These are phyloP conservation scores for Mollisiaceae sp. DNA, from an alignment of 2,329 filamentous ascomycete genomes.

Conservation along the genomic window DNA sequence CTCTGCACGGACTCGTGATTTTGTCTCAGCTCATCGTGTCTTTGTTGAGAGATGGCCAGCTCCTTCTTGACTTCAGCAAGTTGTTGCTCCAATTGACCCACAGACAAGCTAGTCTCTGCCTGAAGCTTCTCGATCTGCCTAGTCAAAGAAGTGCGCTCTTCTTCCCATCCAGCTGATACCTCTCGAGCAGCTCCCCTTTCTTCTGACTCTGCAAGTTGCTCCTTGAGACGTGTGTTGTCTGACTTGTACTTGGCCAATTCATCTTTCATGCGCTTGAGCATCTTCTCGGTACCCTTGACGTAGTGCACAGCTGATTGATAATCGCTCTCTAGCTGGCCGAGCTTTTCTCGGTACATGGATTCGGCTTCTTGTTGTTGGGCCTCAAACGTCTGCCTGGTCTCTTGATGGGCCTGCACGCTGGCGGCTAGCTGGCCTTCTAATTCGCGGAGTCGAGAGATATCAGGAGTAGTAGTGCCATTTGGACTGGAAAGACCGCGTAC, in stretches of 20 bases:
- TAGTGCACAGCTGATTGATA: conserved; percentile 98
- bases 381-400: conserved; percentile 79
- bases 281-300: conserved; percentile 97
- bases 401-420: conserved; percentile 80
- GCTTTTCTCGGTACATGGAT: conserved; percentile 86
- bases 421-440: conserved; percentile 86
- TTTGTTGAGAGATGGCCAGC: conserved; percentile 65
- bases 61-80: conserved; percentile 72
- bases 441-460: conserved; percentile 78
- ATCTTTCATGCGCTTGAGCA: conserved; percentile 98
- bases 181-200: conserved; percentile 54
- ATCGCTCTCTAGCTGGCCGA: conserved; percentile 92
- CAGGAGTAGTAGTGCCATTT: conserved; percentile 76
- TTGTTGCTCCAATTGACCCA: conserved; percentile 72
- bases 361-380: conserved; percentile 86
- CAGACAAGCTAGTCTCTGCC: conserved; percentile 68
- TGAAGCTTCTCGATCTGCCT: conserved; percentile 73
- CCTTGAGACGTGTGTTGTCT: conserved; percentile 81
- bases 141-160: conserved; percentile 71
- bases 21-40: conserved; percentile 70
- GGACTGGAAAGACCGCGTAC: conserved; percentile 76
- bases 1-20: conserved; percentile 58
- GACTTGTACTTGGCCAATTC: conserved; percentile 92
- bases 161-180: conserved; percentile 70
- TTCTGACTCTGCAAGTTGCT: conserved; percentile 74